A percentile compares a stretch with the other conserved stretches of the same genome.
phyloP scores from a whole-genome alignment of 2,329 filamentous ascomycete species.

The Xenoacremonium recifei region DNA sequence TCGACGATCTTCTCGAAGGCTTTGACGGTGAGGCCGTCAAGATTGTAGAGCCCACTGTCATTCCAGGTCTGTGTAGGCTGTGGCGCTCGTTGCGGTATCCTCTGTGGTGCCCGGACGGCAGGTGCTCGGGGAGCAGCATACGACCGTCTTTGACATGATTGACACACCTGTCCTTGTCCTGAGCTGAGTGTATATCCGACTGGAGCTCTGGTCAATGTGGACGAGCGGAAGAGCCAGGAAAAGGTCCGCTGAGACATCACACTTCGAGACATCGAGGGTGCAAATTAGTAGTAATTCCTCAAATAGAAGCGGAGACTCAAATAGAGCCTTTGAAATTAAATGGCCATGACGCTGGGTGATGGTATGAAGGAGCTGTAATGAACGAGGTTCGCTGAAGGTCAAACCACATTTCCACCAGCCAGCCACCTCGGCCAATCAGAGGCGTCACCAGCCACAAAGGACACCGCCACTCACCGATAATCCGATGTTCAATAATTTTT shows the following conservation, averaged over 20 bases:
- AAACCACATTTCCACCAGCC: too few relatives aligned
- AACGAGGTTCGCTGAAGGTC: too few relatives aligned
- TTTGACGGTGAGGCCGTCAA: constrained; percentile 20
- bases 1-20: constrained; percentile 19
- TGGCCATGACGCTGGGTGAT: too few relatives aligned
- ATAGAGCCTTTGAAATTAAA: too few relatives aligned
- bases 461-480: constrained; percentile 13
- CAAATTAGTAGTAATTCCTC: too few relatives aligned
- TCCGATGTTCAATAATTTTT: constrained; percentile 13
- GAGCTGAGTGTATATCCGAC: too few relatives aligned
- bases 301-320: too few relatives aligned
- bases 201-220: too few relatives aligned
- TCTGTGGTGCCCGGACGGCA: too few relatives aligned
- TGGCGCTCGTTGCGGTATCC: constrained; percentile 11
- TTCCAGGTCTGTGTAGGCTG: constrained; percentile 1
- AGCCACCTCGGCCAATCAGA: constrained; percentile 22
- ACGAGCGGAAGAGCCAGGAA: constrained; percentile 7
- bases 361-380: too few relatives aligned
- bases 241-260: constrained; percentile 5
- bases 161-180: too few relatives aligned
- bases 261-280: constrained; percentile 10
- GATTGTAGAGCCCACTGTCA: constrained; percentile 18
- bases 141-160: constrained; percentile 10
- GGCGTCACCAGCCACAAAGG: constrained; percentile 2
- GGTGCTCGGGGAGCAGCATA: constrained; percentile 16